A percentile compares a stretch with the other conserved stretches of the same genome.
Conservation (phyloP, 176 grass and related monocot genomes). For the Oryza australiensis region DNA sequence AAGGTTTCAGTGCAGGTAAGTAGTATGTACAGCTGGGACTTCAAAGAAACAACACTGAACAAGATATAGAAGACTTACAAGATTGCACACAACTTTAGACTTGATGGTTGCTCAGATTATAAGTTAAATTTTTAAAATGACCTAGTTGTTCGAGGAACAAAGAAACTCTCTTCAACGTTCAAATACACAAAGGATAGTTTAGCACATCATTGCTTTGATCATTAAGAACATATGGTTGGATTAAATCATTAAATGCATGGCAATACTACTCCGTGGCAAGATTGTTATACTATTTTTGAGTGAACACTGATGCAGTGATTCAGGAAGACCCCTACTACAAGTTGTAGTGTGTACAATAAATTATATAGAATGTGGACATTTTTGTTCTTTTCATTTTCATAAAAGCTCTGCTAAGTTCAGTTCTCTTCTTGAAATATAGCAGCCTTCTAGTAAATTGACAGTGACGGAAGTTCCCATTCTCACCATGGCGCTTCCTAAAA, state of each 20-base stretch:
- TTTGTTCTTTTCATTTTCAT: not conserved
- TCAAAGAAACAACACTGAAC: not conserved
- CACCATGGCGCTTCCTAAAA: not conserved
- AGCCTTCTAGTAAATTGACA: not conserved
- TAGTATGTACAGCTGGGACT: not conserved
- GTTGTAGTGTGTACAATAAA: not conserved
- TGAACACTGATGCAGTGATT: not conserved
- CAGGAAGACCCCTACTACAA: not conserved
- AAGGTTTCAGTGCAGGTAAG: not conserved
- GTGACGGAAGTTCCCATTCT: not conserved
- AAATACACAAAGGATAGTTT: not conserved
- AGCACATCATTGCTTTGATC: not conserved
- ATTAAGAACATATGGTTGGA: not conserved
- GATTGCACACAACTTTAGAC: not conserved
- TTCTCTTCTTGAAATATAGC: not conserved
- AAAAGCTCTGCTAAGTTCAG: not conserved
- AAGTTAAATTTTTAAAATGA: not conserved
- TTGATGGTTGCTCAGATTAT: no score
- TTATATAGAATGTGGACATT: not conserved
- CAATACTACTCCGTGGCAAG: not conserved
- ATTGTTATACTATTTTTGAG: not conserved
- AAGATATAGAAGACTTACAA: not conserved
- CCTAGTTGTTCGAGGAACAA: no score
- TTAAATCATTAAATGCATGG: not conserved
- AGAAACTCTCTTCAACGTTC: not conserved